Evolutionary conservation across 257 asterid genomes (phyloP).

Genomic region (Solanum appendiculatum): DNA sequence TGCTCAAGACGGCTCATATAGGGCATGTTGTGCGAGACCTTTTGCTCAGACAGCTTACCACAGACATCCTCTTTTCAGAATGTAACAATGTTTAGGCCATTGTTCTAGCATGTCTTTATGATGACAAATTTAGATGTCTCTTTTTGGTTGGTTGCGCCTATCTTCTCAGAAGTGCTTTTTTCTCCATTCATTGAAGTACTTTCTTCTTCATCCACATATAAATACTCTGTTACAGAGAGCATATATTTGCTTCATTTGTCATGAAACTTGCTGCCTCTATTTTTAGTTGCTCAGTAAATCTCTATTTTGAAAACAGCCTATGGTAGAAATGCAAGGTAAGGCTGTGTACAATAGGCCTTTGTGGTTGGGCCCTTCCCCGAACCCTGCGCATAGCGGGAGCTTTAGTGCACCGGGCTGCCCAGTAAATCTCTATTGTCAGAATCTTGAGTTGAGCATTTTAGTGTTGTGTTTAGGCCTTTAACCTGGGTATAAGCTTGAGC

Average conservation of each 20-base stretch:
- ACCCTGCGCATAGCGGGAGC: background rate
- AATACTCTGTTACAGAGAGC: background rate
- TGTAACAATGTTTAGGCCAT: background rate
- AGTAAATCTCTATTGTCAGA: background rate
- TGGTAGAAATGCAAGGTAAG: background rate
- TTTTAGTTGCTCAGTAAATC: background rate
- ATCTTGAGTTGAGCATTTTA: background rate
- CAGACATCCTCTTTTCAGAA: background rate
- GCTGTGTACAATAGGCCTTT: background rate
- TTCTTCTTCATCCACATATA: background rate
- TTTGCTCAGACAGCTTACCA: background rate
- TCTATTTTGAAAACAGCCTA: background rate
- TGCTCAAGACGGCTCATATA: background rate
- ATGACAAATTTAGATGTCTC: background rate
- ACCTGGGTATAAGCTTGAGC: background rate
- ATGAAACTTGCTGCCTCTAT: background rate
- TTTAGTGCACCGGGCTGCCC: background rate
- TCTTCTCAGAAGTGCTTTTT: background rate
- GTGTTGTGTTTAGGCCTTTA: background rate
- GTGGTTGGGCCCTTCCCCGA: background rate
- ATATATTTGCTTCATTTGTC: background rate
- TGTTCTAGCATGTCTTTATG: background rate
- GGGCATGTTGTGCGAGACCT: background rate
- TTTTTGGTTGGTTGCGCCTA: background rate
- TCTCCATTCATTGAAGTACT: background rate